Conservation (phyloP, 2,329 filamentous ascomycete genomes). For the Juglanconis juglandina region DNA sequence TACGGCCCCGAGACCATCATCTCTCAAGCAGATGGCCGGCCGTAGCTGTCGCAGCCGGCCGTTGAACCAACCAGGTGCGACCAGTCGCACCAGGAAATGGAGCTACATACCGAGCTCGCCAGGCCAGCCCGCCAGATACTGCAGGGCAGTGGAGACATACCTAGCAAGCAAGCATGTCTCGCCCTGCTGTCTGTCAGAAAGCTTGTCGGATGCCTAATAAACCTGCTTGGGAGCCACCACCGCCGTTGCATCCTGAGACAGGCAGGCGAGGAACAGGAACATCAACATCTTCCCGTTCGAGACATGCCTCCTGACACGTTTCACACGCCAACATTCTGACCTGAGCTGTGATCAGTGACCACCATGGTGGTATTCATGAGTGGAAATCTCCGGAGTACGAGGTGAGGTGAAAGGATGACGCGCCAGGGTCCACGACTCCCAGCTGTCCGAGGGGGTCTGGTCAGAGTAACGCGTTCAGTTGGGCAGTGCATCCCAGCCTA, state of each 20-base stretch:
- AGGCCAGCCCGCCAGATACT: background rate
- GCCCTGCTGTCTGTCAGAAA: background rate
- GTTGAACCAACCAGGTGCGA: background rate
- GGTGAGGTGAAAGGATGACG: background rate
- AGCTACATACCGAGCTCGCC: background rate
- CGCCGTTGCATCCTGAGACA: background rate
- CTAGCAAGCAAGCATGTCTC: background rate
- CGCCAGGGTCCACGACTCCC: too few species aligned
- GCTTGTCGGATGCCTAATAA: background rate
- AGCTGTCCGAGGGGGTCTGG: background rate
- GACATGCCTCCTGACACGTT: slow-evolving; percentile 14
- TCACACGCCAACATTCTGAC: background rate
- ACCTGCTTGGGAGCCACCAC: background rate
- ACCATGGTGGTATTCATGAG: background rate
- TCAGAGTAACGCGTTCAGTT: background rate
- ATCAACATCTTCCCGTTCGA: background rate
- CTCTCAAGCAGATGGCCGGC: background rate
- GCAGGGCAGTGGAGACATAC: background rate
- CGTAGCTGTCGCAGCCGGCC: background rate
- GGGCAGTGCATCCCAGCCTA: too few species aligned
- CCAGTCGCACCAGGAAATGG: background rate
- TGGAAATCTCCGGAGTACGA: background rate
- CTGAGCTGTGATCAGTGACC: background rate
- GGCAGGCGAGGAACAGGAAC: background rate
- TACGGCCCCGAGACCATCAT: background rate